These are phyloP conservation scores for Yarrowia bubula DNA, from an alignment of 805 yeast genomes.

Conservation along the genomic window DNA sequence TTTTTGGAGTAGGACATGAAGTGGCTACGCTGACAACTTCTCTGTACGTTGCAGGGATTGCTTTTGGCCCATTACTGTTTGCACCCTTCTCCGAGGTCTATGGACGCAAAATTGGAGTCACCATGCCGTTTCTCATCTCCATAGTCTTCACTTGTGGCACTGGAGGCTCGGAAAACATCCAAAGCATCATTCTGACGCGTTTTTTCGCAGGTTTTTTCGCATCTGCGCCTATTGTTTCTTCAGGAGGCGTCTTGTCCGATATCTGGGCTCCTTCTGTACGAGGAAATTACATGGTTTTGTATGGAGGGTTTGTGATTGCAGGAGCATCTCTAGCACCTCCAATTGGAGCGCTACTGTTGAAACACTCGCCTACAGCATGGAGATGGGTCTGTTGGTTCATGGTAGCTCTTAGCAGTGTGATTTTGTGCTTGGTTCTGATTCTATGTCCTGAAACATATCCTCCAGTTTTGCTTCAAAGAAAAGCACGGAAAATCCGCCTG, in stretches of 20 bases:
- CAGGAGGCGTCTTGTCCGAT: constrained; percentile 76
- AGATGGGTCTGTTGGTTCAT: constrained; percentile 70
- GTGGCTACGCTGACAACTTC: constrained; percentile 59
- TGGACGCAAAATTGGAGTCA: constrained; percentile 57
- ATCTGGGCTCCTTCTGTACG: constrained; percentile 59
- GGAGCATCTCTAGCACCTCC: constrained; percentile 59
- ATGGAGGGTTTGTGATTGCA: constrained; percentile 43
- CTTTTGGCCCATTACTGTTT: constrained; percentile 58
- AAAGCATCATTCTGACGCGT: constrained; percentile 63
- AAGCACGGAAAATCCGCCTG: constrained; percentile 52
- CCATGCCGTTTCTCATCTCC: constrained; percentile 47
- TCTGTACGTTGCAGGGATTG: constrained; percentile 60
- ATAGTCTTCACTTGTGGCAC: constrained; percentile 54
- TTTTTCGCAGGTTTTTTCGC: constrained; percentile 71
- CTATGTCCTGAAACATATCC: constrained; percentile 64
- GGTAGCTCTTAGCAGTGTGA: constrained; percentile 60
- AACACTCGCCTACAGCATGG: constrained; percentile 50
- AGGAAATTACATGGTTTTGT: constrained; percentile 67
- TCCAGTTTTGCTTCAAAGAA: constrained; percentile 50
- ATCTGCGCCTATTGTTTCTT: constrained; percentile 69
- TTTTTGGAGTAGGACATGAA: constrained; percentile 55
- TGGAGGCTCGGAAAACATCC: constrained; percentile 57
- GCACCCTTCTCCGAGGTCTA: constrained; percentile 60
- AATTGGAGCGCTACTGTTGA: constrained; percentile 63
- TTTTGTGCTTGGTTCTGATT: constrained; percentile 48